Evolutionary conservation across 768 basidiomycete species (phyloP), one percentile per base, ranked within the genome.

Genomic region (Lactarius vividus): DNA sequence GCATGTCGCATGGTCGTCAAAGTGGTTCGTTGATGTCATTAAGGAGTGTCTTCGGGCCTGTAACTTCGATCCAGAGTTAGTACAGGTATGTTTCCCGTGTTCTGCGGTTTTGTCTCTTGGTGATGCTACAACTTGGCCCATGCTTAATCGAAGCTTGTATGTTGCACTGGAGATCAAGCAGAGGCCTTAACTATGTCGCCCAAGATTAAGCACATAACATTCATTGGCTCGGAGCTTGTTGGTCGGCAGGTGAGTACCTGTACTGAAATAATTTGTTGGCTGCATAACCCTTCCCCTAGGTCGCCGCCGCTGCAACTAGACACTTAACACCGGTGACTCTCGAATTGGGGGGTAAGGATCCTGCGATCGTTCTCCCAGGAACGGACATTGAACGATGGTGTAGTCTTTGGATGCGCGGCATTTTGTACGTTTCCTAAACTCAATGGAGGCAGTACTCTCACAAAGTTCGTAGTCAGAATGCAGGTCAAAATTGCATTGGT

Each of bases 401-500:
- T 18, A 88, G 89, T 66, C 76, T 91, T 11, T 92, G 89, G 85
- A 88, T 97, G 87, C 87, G 96, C 57, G 96, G 92, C 46, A 85
- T 92, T 62, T 98, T 92, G 94, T 96, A 77, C 75, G 92, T 81
- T 18, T 18, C 37, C 53, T 62, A 18, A 62, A 40, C 29, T 16
- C 13, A 39, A 9, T 7, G 15, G 9, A n/a, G 46, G 29, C 46
- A 62, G 44, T 39, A 57, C 40, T 26, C 26, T 29, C 0, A 65
- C 28, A 35, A 29, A 23, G 18, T n/a, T 20, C 40, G 16, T 55
- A 95, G 94, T 81, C 94, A 95, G 80, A 93, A 94, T 65, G 84
- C 85, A 59, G 96, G 96, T 26, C 96, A 98, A 78, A 98, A 98
- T 72, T 99, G 96, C 75, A 96, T 99, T 71, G 96, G 96, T 40